Evolutionary conservation across 2,329 filamentous ascomycete species (phyloP).

Genomic region (Corinectria fuckeliana): DNA sequence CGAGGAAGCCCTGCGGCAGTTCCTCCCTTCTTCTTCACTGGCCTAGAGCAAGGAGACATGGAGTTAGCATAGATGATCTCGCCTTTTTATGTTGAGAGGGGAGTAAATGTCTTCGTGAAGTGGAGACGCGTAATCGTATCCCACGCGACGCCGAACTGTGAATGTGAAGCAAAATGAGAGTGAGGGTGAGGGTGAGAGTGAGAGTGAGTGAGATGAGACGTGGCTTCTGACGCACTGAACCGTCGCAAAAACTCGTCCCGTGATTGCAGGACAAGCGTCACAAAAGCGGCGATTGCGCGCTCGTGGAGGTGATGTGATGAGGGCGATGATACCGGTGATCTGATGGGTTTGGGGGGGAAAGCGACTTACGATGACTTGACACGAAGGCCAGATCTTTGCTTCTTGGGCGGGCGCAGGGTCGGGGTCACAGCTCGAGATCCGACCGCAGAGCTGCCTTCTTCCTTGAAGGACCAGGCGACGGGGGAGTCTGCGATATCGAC

Average conservation of each 20-base stretch:
- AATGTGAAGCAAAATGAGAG: background rate
- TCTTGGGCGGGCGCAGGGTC: conserved; percentile 63
- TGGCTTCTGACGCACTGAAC: conserved; percentile 22
- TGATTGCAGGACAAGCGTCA: background rate
- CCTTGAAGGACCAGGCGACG: conserved; percentile 55
- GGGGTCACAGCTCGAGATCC: conserved; percentile 69
- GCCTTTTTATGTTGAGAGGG: background rate
- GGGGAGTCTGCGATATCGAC: conserved; percentile 61
- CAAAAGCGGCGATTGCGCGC: background rate
- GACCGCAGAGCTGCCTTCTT: conserved; percentile 52
- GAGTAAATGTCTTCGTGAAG: background rate
- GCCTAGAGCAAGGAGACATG: conserved; percentile 56
- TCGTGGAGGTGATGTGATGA: background rate
- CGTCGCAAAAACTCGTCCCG: background rate
- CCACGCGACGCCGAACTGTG: background rate
- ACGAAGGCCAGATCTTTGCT: conserved; percentile 65
- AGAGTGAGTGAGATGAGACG: conserved; percentile 14
- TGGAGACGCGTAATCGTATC: background rate
- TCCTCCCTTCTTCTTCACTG: conserved; percentile 74
- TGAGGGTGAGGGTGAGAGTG: background rate
- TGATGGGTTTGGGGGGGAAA: background rate
- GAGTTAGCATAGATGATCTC: conserved; percentile 30
- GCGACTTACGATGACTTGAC: conserved; percentile 73
- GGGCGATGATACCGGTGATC: background rate
- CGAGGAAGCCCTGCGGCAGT: conserved; percentile 73